Percentiles rank a stretch among this genome's conserved stretches.
Conservation (phyloP, 352 stramenopile species). For the Phytophthora multivora region DNA sequence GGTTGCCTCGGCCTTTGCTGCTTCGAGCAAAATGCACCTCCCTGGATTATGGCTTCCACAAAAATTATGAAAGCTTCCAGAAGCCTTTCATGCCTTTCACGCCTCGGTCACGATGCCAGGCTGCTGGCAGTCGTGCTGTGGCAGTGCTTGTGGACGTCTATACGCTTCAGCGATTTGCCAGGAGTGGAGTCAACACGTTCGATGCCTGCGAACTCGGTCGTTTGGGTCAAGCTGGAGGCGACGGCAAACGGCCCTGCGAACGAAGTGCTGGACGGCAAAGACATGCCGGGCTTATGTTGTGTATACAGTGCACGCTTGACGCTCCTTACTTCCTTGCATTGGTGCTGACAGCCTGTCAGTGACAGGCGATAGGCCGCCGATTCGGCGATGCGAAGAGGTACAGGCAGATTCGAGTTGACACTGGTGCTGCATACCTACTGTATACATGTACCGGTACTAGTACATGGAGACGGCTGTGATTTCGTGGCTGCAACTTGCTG, state of each 20-base stretch:
- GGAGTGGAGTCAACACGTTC: conserved; percentile 4
- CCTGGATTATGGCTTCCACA: conserved; percentile 9
- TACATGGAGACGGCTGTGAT: background rate
- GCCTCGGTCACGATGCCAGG: background rate
- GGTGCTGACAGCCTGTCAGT: too few species aligned
- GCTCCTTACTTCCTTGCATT: too few species aligned
- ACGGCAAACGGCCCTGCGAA: too few species aligned
- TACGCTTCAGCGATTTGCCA: conserved; percentile 3
- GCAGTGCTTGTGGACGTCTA: background rate
- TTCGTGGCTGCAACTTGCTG: background rate
- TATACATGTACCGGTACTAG: too few species aligned
- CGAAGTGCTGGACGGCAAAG: too few species aligned
- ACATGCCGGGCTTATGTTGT: background rate
- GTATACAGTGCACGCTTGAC: background rate
- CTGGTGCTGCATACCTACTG: background rate
- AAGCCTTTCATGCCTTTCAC: background rate
- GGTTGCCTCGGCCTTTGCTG: background rate
- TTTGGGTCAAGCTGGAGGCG: too few species aligned
- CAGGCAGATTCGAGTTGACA: background rate
- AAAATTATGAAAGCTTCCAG: conserved; percentile 2
- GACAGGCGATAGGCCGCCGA: too few species aligned
- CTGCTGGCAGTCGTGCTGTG: background rate
- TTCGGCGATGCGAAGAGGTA: too few species aligned
- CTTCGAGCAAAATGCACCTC: background rate
- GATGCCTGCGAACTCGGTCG: background rate